Base-by-base conservation (phyloP, 1,284 basidiomycete species). In the Hemileia vastatrix region DNA sequence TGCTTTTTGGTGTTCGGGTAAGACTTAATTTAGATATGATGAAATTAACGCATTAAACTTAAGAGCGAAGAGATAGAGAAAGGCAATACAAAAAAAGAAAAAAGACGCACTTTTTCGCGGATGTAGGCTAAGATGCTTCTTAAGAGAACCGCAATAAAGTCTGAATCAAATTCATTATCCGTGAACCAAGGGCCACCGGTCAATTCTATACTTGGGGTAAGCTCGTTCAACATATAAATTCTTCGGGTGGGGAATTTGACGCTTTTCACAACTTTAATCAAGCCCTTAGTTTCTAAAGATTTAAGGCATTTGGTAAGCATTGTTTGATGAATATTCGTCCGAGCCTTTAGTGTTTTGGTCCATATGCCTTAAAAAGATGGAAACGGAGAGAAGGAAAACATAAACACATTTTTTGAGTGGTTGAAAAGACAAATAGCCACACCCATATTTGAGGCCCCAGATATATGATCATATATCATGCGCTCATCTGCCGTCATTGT, bases 161-260 rank as follows among this genome's bases (percentile, higher is more conserved):
- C 89, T 0, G 85, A 86, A 76, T 95, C 91, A 18, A 94, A 83
- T 73, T 94, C 91, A 73, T 90, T 91, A 72, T 94, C 91, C 5
- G 88, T 91, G 71, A 92, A 95, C 91, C 91, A 95, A 4, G 92
- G 90, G 0, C 91, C 91, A 45, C 92, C 92, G 0, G 90, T 92
- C 62, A 95, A 78, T 65, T 90, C 86, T 19, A 89, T 85, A 0
- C 88, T 90, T 1, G 91, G 92, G 49, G 88, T 86, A 2, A 95
- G 78, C 64, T 86, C 83, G 60, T 83, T 85, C n/a, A 94, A 83
- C 88, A 95, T 95, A 78, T 91, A 95, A 64, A 94, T 90, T 78
- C 93, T 94, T 45, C 90, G 83, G 1, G 89, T 94, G 5, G 88
- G 89, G 72, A 86, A 84, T 86, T 90, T 89, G 59, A 92, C 87